phyloP scores from a whole-genome alignment of 2,329 filamentous ascomycete genomes.

The Neopestalotiopsis clavispora region DNA sequence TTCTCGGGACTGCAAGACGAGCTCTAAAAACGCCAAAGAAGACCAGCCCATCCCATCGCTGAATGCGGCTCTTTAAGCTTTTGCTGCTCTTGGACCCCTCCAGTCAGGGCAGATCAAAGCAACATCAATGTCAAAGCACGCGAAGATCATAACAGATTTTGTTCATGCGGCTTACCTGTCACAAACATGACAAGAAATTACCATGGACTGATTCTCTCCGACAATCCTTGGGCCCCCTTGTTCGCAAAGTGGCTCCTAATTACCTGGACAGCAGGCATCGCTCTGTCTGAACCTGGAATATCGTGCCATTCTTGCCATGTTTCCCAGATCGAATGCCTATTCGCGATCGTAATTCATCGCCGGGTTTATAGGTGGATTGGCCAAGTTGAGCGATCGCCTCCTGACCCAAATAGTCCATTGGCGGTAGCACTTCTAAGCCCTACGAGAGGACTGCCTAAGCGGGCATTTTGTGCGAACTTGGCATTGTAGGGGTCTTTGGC shows the following conservation, averaged over 20 bases:
- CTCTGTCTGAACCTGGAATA: background rate
- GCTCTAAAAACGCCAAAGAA: background rate
- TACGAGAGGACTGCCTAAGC: background rate
- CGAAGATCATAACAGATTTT: background rate
- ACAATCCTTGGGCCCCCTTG: background rate
- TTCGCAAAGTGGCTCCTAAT: background rate
- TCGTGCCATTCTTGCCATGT: background rate
- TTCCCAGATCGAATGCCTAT: background rate
- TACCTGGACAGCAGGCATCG: background rate
- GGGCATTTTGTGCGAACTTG: background rate
- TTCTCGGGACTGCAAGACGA: slow-evolving; percentile 17
- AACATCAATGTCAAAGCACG: background rate
- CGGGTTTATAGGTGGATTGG: background rate
- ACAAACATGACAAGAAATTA: background rate
- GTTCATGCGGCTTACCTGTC: background rate
- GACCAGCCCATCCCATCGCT: background rate
- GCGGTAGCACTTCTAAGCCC: background rate
- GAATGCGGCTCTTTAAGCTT: background rate
- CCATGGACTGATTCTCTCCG: background rate
- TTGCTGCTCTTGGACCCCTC: background rate
- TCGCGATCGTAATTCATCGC: background rate
- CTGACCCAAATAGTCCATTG: background rate
- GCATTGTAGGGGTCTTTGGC: background rate
- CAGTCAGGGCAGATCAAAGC: background rate
- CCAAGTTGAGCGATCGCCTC: background rate